Evolutionary conservation across 2,329 filamentous ascomycete genomes (phyloP), one percentile per base, ranked within the genome.

Genomic region (Trichophyton schoenleinii): DNA sequence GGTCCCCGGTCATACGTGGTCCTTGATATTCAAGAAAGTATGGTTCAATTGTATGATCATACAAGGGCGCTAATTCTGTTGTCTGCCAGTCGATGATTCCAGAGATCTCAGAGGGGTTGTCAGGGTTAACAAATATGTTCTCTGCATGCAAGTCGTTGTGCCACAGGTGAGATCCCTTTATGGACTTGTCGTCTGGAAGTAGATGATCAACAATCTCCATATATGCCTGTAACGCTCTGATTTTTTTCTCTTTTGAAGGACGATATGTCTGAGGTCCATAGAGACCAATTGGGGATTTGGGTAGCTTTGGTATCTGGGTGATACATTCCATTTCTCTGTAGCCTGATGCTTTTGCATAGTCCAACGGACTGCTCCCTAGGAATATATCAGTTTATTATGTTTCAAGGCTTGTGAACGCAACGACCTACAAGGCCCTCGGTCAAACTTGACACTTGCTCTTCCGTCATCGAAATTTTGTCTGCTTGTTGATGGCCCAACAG

Each of bases 101-200:
- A 8, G 64, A 8, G 18, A 70, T 67, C 20, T 55, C 57, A 22
- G 52, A 57, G 20, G 62, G 62, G 11, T 64, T 58, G 31, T 18
- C 58, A 20, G 57, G 60, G 38, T 73, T 55, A 28, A 77, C 69
- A 62, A 77, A 77, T 36, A 77, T 67, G 63, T 77, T 78, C 6
- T 68, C 66, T 15, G 71, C 61, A 64, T 74, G 72, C 20, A 77
- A 67, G 66, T 77, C 74, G 55, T 66, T 67, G 66, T 78, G 74
- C 73, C 71, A 76, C 38, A 78, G 62, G 42, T 70, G 69, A n/a
- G 74, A 65, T 55, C 62, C 61, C 48, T 62, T 55, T 13, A 71
- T 46, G 3, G 52, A 53, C 41, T 67, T 49, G n/a, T 70, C 62
- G 49, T 64, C 62, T 3, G 68, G 68, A 7, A 75, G 66, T 52